Evolutionary conservation across 202 grass and related monocot species (phyloP).

Genomic region (Bolboschoenoplectus hybrid): DNA sequence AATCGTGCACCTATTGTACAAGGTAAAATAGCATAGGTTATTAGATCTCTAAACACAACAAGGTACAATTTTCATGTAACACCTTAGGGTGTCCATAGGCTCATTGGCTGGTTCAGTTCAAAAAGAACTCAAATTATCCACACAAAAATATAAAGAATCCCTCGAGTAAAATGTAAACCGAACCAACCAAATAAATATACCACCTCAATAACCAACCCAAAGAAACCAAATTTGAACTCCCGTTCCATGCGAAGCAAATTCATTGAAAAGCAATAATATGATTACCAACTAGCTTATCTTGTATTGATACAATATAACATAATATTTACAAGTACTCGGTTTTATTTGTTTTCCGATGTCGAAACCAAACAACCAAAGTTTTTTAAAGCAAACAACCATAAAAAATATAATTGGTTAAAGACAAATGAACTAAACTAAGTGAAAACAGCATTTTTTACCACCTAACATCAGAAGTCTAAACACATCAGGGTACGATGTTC

Average conservation of each 20-base stretch:
- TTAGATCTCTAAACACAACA: constrained; percentile 3
- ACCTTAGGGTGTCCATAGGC: background rate
- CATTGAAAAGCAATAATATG: background rate
- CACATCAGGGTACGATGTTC: background rate
- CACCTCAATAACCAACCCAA: background rate
- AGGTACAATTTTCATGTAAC: constrained; percentile 1
- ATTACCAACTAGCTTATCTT: background rate
- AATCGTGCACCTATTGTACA: constrained; percentile 72
- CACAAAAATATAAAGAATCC: background rate
- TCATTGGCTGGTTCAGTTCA: background rate
- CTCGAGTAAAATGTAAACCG: background rate
- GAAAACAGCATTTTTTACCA: constrained; percentile 8
- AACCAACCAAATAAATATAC: background rate
- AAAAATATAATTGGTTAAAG: background rate
- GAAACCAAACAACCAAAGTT: background rate
- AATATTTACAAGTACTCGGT: background rate
- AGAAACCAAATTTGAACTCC: background rate
- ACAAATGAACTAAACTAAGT: background rate
- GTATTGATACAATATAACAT: background rate
- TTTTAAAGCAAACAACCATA: background rate
- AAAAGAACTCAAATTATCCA: background rate
- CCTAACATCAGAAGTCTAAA: background rate
- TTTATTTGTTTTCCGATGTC: background rate
- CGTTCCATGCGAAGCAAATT: background rate
- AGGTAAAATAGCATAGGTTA: constrained; percentile 38